Evolutionary conservation across 1,284 basidiomycete genomes (phyloP).

Genomic region (Pyrrhoderma lamaoense): DNA sequence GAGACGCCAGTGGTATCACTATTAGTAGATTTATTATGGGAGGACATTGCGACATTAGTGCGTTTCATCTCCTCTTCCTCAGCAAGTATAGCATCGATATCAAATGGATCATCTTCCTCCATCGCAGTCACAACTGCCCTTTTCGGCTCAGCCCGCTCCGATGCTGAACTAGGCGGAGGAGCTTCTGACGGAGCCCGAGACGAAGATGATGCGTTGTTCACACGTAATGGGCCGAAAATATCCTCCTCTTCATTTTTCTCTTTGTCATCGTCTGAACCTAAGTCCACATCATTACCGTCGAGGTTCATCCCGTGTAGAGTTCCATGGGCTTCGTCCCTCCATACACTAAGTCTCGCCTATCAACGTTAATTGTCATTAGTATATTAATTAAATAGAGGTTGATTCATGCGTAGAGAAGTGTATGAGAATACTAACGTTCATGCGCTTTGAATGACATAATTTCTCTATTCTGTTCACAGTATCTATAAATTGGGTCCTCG

Average conservation of each 20-base stretch:
- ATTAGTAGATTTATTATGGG: background rate
- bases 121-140: conserved; percentile 4
- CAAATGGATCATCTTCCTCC: conserved; percentile 45
- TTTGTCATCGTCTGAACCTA: conserved; percentile 21
- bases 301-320: conserved; percentile 31
- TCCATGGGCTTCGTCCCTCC: conserved; percentile 66
- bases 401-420: no score
- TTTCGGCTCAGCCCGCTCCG: conserved; percentile 25
- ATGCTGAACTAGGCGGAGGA: conserved; percentile 40
- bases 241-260: conserved; percentile 20
- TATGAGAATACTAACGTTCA: conserved; percentile 54
- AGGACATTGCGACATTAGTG: conserved; percentile 18
- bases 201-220: conserved; percentile 20
- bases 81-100: conserved; percentile 44
- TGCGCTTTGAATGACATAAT: conserved; percentile 73
- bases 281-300: conserved; percentile 25
- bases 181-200: conserved; percentile 16
- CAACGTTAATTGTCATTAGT: no score
- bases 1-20: background rate
- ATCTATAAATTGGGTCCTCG: conserved; percentile 78
- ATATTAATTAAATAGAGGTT: no score
- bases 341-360: conserved; percentile 63
- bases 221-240: conserved; percentile 24
- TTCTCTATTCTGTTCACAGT: conserved; percentile 79
- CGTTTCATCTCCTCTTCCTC: conserved; percentile 38